Conservation (phyloP, 2,329 filamentous ascomycete species). For the Trichoderma citrinoviride region DNA sequence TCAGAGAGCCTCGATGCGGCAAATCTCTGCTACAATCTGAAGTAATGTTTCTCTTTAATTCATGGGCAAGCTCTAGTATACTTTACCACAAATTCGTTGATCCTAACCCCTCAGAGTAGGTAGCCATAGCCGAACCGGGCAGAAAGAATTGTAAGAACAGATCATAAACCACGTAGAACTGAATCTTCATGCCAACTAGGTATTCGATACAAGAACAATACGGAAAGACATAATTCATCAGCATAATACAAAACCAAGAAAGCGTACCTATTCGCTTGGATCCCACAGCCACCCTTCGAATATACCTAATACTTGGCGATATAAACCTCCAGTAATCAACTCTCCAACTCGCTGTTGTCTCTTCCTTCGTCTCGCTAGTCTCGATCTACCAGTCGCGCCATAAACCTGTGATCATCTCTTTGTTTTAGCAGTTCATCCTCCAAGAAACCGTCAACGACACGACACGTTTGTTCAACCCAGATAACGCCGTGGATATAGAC, state of each 20-base stretch:
- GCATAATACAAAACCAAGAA: conserved; percentile 8
- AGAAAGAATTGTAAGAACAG: not conserved
- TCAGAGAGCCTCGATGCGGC: no score
- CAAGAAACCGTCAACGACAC: conserved; percentile 3
- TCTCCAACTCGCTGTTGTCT: conserved; percentile 1
- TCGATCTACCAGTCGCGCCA: not conserved
- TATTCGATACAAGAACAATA: not conserved
- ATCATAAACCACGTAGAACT: not conserved
- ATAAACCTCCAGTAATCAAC: not conserved
- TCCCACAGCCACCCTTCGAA: not conserved
- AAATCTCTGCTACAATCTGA: no score
- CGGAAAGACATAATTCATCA: conserved; percentile 13
- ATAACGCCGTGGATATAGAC: conserved; percentile 24
- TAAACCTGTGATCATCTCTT: no score
- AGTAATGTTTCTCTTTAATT: no score
- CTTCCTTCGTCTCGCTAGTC: not conserved
- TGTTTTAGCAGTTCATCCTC: not conserved
- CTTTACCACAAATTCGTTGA: no score
- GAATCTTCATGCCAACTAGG: not conserved
- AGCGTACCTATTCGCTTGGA: conserved; percentile 1
- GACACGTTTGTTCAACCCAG: conserved; percentile 22
- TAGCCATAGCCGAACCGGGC: no score
- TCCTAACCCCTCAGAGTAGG: no score
- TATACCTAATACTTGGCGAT: not conserved
- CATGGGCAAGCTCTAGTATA: no score